These are phyloP conservation scores for Tirmania nivea DNA, from an alignment of 495 filamentous ascomycete genomes.

Conservation along the genomic window DNA sequence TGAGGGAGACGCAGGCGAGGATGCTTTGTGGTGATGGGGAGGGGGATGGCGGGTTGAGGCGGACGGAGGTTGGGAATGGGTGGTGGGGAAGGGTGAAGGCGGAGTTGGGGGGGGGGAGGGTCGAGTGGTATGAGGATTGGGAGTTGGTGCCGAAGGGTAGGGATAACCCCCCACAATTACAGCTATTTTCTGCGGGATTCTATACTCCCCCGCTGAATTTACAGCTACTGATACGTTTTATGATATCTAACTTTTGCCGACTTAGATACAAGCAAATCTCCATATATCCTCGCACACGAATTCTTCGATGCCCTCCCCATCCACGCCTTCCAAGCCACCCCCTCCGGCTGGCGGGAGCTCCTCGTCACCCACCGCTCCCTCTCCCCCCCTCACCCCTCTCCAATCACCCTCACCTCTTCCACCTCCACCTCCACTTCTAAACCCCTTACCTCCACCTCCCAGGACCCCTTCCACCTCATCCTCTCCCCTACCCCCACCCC, in stretches of 20 bases:
- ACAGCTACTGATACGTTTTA: neutral
- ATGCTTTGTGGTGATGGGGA: too few relatives aligned
- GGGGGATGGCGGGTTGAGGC: conserved; percentile 40
- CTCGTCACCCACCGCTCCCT: conserved; percentile 9
- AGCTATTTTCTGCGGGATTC: neutral
- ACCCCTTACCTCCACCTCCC: conserved; percentile 24
- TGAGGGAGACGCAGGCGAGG: conserved; percentile 54
- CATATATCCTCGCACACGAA: conserved; percentile 89
- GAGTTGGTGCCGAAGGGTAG: conserved; percentile 39
- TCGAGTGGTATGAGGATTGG: conserved; percentile 86
- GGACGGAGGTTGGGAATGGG: conserved; percentile 51
- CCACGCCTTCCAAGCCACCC: conserved; percentile 62
- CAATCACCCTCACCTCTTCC: conserved; percentile 19
- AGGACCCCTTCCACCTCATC: conserved; percentile 45
- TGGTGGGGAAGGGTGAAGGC: conserved; percentile 38
- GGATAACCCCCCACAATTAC: too few relatives aligned
- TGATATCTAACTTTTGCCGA: conserved; percentile 22
- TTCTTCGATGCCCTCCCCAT: conserved; percentile 99
- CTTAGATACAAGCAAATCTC: conserved; percentile 31
- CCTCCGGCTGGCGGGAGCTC: conserved; percentile 27
- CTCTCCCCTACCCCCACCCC: conserved; percentile 59
- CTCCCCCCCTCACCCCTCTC: conserved; percentile 4
- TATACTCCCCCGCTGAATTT: neutral
- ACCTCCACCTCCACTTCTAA: conserved; percentile 25
- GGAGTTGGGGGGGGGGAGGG: conserved; percentile 20